phyloP scores from a whole-genome alignment of 2,329 filamentous ascomycete genomes.

The Alternaria atra region DNA sequence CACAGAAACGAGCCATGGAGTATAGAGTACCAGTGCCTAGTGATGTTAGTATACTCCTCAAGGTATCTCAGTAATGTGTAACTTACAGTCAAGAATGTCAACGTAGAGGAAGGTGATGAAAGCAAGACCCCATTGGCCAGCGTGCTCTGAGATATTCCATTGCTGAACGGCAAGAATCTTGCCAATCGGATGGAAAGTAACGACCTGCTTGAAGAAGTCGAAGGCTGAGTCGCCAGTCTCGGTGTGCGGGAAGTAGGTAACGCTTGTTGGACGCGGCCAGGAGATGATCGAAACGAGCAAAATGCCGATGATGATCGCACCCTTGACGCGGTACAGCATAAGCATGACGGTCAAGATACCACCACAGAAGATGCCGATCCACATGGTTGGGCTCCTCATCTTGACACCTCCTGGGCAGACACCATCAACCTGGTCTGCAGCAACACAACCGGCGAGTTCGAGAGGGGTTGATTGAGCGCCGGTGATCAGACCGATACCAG shows the following conservation, averaged over 20 bases:
- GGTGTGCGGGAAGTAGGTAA: conserved; percentile 84
- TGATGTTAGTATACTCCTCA: conserved; percentile 5
- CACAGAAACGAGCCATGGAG: conserved; percentile 86
- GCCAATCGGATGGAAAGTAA: conserved; percentile 81
- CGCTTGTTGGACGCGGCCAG: conserved; percentile 78
- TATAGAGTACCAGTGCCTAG: conserved; percentile 79
- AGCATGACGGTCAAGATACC: conserved; percentile 81
- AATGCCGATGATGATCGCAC: conserved; percentile 85
- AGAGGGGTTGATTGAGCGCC: conserved; percentile 74
- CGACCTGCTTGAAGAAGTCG: conserved; percentile 88
- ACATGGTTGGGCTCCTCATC: conserved; percentile 85
- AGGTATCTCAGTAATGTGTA: not conserved
- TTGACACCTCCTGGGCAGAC: conserved; percentile 71
- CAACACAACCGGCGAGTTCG: conserved; percentile 77
- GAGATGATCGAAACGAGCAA: conserved; percentile 86
- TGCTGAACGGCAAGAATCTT: conserved; percentile 75
- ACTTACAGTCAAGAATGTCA: conserved; percentile 78
- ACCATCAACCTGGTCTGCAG: conserved; percentile 58
- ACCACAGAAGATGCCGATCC: conserved; percentile 88
- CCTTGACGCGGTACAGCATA: conserved; percentile 87
- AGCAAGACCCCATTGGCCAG: conserved; percentile 80
- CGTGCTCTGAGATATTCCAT: conserved; percentile 74
- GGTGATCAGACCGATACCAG: conserved; percentile 81
- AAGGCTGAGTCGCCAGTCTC: conserved; percentile 74
- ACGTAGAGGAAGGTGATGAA: conserved; percentile 91